Evolutionary conservation across 116 monocot genomes (phyloP).

Genomic region (Dioscorea cayenensis): DNA sequence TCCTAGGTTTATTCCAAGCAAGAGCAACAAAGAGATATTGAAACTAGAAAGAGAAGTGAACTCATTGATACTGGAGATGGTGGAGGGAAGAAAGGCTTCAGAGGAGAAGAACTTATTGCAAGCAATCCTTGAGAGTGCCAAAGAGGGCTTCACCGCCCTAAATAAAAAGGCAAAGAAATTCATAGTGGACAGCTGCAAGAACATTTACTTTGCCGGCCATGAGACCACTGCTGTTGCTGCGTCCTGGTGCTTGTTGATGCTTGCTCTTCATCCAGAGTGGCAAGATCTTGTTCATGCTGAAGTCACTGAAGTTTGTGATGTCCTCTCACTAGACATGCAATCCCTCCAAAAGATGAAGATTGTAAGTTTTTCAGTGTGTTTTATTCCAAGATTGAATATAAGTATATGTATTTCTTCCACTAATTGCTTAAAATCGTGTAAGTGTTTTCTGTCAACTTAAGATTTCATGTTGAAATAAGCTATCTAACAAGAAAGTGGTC

Average conservation of each 20-base stretch:
- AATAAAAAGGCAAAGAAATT: slow-evolving; percentile 9
- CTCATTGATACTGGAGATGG: slow-evolving; percentile 18
- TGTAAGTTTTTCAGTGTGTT: neutral
- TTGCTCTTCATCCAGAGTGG: slow-evolving; percentile 1
- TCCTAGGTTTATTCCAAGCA: slow-evolving; percentile 19
- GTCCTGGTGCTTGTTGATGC: slow-evolving; percentile 1
- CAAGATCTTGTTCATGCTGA: slow-evolving; percentile 3
- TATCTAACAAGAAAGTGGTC: no score
- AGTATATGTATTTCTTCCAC: no score
- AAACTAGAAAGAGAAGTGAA: slow-evolving; percentile 24
- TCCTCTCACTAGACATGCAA: neutral
- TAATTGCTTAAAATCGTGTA: no score
- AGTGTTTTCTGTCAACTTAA: no score
- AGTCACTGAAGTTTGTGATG: neutral
- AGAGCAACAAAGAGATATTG: slow-evolving; percentile 22
- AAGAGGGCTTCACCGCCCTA: neutral
- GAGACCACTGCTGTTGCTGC: slow-evolving; percentile 5
- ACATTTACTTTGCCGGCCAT: slow-evolving; percentile 12
- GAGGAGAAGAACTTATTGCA: slow-evolving; percentile 19
- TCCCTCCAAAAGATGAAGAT: slow-evolving; percentile 5
- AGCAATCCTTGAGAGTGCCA: slow-evolving; percentile 16
- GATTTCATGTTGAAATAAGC: no score
- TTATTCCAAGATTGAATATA: no score
- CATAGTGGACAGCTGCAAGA: slow-evolving; percentile 16
- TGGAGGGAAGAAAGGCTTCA: slow-evolving; percentile 11